Percentiles rank a stretch among this genome's conserved stretches.
These are phyloP conservation scores for Gracilaria gracilis DNA, from an alignment of 23 red algal genomes.

Conservation along the genomic window DNA sequence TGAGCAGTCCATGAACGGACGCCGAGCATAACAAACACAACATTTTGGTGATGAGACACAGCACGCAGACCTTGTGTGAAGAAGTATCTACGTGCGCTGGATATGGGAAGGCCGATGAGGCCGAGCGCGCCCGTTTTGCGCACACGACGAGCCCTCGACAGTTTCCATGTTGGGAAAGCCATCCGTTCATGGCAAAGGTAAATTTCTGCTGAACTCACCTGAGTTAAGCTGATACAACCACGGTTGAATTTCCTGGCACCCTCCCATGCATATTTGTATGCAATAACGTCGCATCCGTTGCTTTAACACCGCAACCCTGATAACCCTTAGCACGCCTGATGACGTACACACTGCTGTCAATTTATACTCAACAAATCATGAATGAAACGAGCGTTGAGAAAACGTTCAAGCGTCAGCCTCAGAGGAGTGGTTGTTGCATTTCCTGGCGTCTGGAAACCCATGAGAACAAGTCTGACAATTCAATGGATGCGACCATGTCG, in stretches of 20 bases:
- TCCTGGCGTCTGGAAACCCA: not conserved
- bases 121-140: not conserved
- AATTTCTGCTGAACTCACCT: not conserved
- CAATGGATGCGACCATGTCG: not conserved
- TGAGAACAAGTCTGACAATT: not conserved
- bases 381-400: not conserved
- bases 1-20: constrained; percentile 42
- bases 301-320: not conserved
- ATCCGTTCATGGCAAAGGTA: not conserved
- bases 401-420: not conserved
- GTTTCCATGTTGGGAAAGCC: constrained; percentile 6
- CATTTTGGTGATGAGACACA: not conserved
- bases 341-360: not conserved
- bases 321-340: not conserved
- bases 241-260: constrained; percentile 11
- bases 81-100: not conserved
- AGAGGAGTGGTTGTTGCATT: not conserved
- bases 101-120: not conserved
- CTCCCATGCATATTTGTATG: not conserved
- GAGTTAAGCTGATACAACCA: too few relatives aligned
- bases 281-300: not conserved
- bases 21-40: not conserved
- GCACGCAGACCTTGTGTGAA: not conserved
- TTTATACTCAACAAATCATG: not conserved
- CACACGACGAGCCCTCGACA: not conserved